Evolutionary conservation across 2,329 filamentous ascomycete species (phyloP), one percentile per base, ranked within the genome.

Genomic region (Cercospora nicotianae): DNA sequence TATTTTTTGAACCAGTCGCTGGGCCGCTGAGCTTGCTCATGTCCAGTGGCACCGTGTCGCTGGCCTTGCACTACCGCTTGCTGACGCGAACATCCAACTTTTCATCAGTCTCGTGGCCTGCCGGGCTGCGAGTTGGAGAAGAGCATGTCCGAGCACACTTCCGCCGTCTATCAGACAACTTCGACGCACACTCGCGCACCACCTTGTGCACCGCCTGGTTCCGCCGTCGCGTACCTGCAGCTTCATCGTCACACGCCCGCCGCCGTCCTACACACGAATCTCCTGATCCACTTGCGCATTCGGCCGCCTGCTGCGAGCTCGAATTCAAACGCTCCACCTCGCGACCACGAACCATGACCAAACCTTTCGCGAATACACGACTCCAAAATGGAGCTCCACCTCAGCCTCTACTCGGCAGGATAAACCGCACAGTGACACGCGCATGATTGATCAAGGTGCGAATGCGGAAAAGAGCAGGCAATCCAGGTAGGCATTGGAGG

Each of bases 11-110:
- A 45, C 28, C 45, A n/a, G 65, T 63, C 53, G 18, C 33, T 51
- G 39, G 55, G 30, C 60, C 60, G 51, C 60, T 63, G 53, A 51
- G 65, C 65, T 67, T 67, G 65, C 65, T 63, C 55, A 63, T 63
- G 51, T 51, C 55, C 53, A 39, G 28, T 13, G 65, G 53, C 65
- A 67, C 60, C 60, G 65, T 67, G 65, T 67, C 60, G 39, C 60
- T 63, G 65, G 51, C 33, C 55, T 67, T 39, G 30, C 65, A 67
- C 65, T 67, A 60, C 60, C 53, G 55, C 60, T 60, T 48, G 60
- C 39, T 51, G 60, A 67, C 65, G 65, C 65, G 55, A 64, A 64
- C 8, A 26, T 10, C 12, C 13, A 39, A 45, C 60, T 67, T 67
- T 67, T 67, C 65, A 67, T 67, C 60, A 67, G 30, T 13, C 20